Evolutionary conservation across 768 basidiomycete genomes (phyloP).

Genomic region (Serendipita indica): DNA sequence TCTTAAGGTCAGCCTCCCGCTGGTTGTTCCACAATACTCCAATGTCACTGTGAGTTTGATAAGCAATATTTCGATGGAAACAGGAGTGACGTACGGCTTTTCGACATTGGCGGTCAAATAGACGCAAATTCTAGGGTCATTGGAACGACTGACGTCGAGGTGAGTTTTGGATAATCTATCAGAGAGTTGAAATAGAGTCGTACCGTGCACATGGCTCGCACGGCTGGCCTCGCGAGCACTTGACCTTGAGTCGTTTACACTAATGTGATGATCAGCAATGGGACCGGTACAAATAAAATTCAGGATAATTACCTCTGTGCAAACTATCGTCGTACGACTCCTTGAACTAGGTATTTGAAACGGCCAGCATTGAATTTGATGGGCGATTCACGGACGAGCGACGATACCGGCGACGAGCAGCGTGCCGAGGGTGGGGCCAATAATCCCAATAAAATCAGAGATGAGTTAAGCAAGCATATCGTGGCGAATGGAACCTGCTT

Average conservation of each 20-base stretch:
- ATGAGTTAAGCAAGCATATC: not conserved
- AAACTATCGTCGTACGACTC: not conserved
- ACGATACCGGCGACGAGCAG: not conserved
- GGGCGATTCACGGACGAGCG: not conserved
- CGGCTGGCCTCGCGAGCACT: not conserved
- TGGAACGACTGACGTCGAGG: not conserved
- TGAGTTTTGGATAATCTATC: not conserved
- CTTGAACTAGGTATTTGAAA: no score
- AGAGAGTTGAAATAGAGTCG: not conserved
- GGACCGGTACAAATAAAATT: not conserved
- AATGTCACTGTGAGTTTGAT: not conserved
- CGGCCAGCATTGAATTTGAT: no score
- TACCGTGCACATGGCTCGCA: no score
- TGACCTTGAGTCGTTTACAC: constrained; percentile 7
- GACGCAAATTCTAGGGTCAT: constrained; percentile 4
- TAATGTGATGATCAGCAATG: not conserved
- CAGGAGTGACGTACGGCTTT: not conserved
- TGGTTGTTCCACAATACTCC: constrained; percentile 5
- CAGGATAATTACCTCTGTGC: constrained; percentile 7
- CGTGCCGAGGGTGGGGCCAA: not conserved
- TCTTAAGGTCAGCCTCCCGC: not conserved
- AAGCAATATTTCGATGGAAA: not conserved
- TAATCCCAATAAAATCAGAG: not conserved
- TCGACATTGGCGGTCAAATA: constrained; percentile 3
- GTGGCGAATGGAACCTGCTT: not conserved